Base-by-base conservation (phyloP, 83 land plant species). In the Picea abies region DNA sequence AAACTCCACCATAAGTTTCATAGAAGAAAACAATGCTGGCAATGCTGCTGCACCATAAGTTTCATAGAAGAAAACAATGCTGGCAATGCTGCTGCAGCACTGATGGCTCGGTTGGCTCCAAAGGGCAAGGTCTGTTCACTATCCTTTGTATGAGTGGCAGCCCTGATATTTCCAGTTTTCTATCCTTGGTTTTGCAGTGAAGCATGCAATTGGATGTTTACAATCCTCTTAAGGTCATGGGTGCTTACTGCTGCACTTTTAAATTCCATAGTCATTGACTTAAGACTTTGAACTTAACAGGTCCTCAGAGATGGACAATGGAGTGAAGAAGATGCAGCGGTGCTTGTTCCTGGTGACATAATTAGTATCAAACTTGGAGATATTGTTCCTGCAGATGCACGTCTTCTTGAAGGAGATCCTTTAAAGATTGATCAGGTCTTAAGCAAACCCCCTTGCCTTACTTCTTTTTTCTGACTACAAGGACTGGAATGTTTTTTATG, bases 331-430 rank as follows among this genome's bases (percentile, higher is more conserved):
- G 97, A 94, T 76, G 97, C 97, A 3, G 72, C 85, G 11, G 62
- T 91, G 58, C 81, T 94, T 39, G 94, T 91, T 63, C 97, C 97
- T 71, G 97, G 97, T 35, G 97, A 94, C 58, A 88, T 94, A 71
- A 82, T 94, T 37, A 92, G 93, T 80, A 86, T 94, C 73, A 94
- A 94, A 78, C 92, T 94, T 37, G 97, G 97, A 29, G 97, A 94
- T 78, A 94, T 94, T 65, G 78, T 94, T 82, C 95, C 97, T 65
- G 97, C 97, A 25, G 97, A 94, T 87, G 95, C 97, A 29, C 93
- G 97, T 37, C 90, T 94, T 69, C 97, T 94, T 66, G 97, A 92
- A 65, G 96, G 96, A 4, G 96, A 94, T 91, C 95, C 96, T 12
- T 81, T 94, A 35, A 92, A 92, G 80, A 92, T 94, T 80, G 97